Evolutionary conservation across 768 basidiomycete species (phyloP), one percentile per base, ranked within the genome.

Genomic region (Grammothele lineata): DNA sequence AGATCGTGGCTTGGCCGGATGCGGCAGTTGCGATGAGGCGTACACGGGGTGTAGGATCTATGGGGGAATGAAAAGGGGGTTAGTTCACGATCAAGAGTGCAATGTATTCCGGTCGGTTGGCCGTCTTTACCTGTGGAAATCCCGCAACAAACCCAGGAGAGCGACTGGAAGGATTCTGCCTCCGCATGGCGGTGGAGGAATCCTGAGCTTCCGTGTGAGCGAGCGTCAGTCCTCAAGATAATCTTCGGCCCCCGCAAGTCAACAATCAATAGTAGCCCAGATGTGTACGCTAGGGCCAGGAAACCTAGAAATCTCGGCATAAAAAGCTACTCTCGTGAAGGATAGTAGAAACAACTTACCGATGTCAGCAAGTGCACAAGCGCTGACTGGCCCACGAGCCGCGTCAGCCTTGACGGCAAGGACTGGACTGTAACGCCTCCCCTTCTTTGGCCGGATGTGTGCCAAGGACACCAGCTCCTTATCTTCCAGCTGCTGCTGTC

Each of bases 201-300:
- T 24, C 69, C 63, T 41, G 67, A 63, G 47, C 66, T 69, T 44
- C 66, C 70, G 55, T 70, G 74, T 19, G 65, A 69, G 70, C 45
- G 61, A 70, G 64, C 58, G 14, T 54, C 58, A 54, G 70, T 71
- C 22, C 80, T 72, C 1, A 85, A 66, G 10, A 92, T 74, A 10
- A 92, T 67, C 11, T 74, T 73, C 1, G 90, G 89, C 1, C 80
- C 85, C 19, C 88, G 75, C 74, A 92, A 72, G 58, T 93, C 86
- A 15, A 92, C 61, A 25, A 92, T 67, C 26, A 76, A 66, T 18
- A 94, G 46, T 2, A 75, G 69, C 1, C 80, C 81, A 39, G 77
- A 75, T 5, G 64, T 59, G 61, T 85, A 90, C 3, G 84, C 80
- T 3, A 83, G 72, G 2, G 91, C 88, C 36, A 91, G 63, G 63